Percentiles rank a stretch among this genome's conserved stretches.
These are phyloP conservation scores for Rhodotorula babjevae DNA, from an alignment of 768 basidiomycete species.

Conservation along the genomic window DNA sequence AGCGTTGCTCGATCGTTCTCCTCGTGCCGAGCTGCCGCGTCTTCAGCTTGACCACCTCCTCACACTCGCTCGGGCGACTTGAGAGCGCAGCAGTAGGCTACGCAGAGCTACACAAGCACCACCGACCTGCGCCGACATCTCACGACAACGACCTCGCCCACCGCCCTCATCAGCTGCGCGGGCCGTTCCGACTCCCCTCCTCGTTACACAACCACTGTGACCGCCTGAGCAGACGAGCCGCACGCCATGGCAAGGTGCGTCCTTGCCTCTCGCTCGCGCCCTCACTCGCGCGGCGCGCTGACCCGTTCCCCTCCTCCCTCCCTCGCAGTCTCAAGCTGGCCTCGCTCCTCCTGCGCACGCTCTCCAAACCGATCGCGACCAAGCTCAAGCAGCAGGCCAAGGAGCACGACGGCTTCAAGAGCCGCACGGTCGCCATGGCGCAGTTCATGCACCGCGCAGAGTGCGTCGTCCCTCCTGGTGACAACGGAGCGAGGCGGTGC, in stretches of 20 bases:
- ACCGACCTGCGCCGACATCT: neutral
- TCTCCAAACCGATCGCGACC: slow-evolving; percentile 34
- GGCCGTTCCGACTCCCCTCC: too few species aligned
- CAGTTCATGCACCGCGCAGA: slow-evolving; percentile 36
- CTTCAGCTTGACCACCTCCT: too few species aligned
- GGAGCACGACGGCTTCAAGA: slow-evolving; percentile 24
- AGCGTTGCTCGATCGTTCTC: neutral
- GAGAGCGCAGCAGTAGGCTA: too few species aligned
- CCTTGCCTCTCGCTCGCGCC: neutral
- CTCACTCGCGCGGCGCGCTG: too few species aligned
- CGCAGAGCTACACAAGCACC: neutral
- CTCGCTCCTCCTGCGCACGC: slow-evolving; percentile 28
- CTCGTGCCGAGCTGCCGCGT: neutral
- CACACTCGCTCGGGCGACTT: neutral
- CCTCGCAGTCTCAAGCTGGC: slow-evolving; percentile 29
- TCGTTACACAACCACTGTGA: too few species aligned
- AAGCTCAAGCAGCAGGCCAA: slow-evolving; percentile 35
- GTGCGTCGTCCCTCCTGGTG: neutral
- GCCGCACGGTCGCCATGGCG: slow-evolving; percentile 19
- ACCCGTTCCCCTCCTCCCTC: neutral
- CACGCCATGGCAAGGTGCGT: neutral
- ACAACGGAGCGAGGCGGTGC: neutral
- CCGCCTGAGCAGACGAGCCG: too few species aligned
- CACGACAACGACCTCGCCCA: neutral
- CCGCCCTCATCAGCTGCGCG: too few species aligned